A percentile compares a stretch with the other conserved stretches of the same genome.
These are phyloP conservation scores for Dendrostoma leiphaemia DNA, from an alignment of 2,329 filamentous ascomycete genomes.

Conservation along the genomic window DNA sequence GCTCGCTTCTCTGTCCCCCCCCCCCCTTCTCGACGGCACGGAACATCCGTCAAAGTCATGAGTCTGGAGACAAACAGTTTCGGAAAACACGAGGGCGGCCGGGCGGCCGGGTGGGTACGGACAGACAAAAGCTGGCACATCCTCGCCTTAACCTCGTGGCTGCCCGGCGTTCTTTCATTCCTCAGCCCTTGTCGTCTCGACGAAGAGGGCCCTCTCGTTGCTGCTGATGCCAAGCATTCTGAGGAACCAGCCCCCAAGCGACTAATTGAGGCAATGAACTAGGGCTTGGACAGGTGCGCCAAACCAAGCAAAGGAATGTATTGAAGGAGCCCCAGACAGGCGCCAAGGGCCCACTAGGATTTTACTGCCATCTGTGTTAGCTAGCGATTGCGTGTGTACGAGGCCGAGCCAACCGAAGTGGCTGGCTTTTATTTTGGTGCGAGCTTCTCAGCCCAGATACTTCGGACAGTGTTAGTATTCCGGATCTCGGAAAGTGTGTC, in stretches of 20 bases:
- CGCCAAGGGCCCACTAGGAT: background rate
- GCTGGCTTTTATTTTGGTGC: no score
- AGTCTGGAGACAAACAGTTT: slow-evolving; percentile 6
- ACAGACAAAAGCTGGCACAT: background rate
- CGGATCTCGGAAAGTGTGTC: background rate
- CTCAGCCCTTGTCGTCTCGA: background rate
- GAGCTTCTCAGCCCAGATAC: no score
- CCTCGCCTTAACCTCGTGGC: background rate
- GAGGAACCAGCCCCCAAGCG: background rate
- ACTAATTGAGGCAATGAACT: background rate
- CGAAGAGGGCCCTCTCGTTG: no score
- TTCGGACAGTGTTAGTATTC: slow-evolving; percentile 16
- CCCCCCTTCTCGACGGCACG: background rate
- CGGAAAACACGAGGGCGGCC: background rate
- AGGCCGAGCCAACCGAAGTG: no score
- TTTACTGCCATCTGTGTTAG: background rate
- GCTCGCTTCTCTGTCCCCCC: background rate
- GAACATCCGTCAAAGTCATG: background rate
- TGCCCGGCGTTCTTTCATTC: background rate
- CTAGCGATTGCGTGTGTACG: background rate
- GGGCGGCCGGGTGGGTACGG: background rate
- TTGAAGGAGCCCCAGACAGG: background rate
- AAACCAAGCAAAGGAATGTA: background rate
- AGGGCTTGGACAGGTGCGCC: background rate
- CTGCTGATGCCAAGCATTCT: background rate